These are phyloP conservation scores for Bolboschoenoplectus hybrid DNA, from an alignment of 202 grass and related monocot genomes.

Conservation along the genomic window DNA sequence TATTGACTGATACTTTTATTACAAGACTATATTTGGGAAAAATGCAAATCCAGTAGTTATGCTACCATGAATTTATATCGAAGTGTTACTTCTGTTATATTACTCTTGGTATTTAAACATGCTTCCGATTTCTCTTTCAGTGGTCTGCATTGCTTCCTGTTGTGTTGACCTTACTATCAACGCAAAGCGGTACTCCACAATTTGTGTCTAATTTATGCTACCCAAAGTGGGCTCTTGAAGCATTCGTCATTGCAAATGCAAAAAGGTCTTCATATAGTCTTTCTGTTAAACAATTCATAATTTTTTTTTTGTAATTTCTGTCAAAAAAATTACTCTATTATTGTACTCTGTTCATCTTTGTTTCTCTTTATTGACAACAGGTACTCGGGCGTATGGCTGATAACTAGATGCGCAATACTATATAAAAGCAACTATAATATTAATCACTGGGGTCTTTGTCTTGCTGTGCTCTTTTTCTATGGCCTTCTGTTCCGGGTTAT, in stretches of 20 bases:
- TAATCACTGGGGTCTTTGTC: constrained; percentile 61
- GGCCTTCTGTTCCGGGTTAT: constrained; percentile 81
- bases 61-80: not conserved
- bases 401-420: constrained; percentile 74
- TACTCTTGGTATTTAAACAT: constrained; percentile 12
- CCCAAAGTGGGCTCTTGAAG: constrained; percentile 93
- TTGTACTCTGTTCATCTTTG: constrained; percentile 21
- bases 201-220: constrained; percentile 73
- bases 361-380: constrained; percentile 41
- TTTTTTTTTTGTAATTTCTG: not conserved
- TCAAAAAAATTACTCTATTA: not conserved
- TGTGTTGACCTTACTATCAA: constrained; percentile 81
- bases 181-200: constrained; percentile 57
- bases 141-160: constrained; percentile 89
- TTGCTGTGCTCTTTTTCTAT: constrained; percentile 66
- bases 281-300: not conserved
- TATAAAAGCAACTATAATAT: constrained; percentile 52
- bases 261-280: constrained; percentile 47
- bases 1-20: not conserved
- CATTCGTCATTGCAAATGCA: constrained; percentile 85
- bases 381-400: constrained; percentile 86
- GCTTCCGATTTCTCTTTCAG: constrained; percentile 47
- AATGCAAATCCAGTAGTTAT: not conserved
- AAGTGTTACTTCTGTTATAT: not conserved
- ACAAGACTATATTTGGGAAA: not conserved